Percentiles rank a stretch among this genome's conserved stretches.
These are phyloP conservation scores for Schizophyllum amplum DNA, from an alignment of 1,284 basidiomycete genomes.

Conservation along the genomic window DNA sequence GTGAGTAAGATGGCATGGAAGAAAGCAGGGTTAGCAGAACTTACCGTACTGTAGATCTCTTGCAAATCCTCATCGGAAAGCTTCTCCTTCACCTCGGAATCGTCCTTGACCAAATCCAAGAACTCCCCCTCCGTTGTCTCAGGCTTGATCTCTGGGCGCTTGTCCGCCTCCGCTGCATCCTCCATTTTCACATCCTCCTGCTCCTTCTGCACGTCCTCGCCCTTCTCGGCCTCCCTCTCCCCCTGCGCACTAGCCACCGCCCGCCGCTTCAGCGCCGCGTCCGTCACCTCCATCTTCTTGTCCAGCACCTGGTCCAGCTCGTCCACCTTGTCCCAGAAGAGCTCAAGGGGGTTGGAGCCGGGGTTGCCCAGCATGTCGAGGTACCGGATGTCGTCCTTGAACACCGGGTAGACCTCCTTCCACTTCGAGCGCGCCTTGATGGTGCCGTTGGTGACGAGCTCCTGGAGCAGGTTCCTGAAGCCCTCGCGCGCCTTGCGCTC, in stretches of 20 bases:
- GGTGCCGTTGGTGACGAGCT: conserved; percentile 56
- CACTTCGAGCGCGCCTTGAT: conserved; percentile 84
- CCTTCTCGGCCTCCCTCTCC: conserved; percentile 23
- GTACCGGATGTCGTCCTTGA: conserved; percentile 80
- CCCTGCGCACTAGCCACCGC: conserved; percentile 10
- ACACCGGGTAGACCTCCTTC: conserved; percentile 78
- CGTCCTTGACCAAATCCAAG: conserved; percentile 44
- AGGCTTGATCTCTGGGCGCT: conserved; percentile 14
- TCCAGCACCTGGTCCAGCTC: conserved; percentile 81
- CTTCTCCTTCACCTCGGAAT: conserved; percentile 34
- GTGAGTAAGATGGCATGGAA: not conserved
- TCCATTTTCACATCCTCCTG: conserved; percentile 15
- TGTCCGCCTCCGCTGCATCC: conserved; percentile 36
- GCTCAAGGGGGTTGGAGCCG: conserved; percentile 89
- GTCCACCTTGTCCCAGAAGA: conserved; percentile 95
- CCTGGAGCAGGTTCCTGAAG: conserved; percentile 73
- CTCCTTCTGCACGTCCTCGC: conserved; percentile 27
- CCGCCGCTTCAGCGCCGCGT: conserved; percentile 39
- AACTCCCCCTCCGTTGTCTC: conserved; percentile 60
- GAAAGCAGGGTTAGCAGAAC: conserved; percentile 24
- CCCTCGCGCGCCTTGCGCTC: conserved; percentile 85
- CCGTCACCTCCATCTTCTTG: conserved; percentile 56
- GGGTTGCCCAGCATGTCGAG: conserved; percentile 80
- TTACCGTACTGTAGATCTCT: conserved; percentile 61
- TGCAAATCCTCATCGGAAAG: conserved; percentile 47